A percentile compares a stretch with the other conserved stretches of the same genome.
These are phyloP conservation scores for Penicillium psychrosexuale DNA, from an alignment of 2,329 filamentous ascomycete genomes.

Conservation along the genomic window DNA sequence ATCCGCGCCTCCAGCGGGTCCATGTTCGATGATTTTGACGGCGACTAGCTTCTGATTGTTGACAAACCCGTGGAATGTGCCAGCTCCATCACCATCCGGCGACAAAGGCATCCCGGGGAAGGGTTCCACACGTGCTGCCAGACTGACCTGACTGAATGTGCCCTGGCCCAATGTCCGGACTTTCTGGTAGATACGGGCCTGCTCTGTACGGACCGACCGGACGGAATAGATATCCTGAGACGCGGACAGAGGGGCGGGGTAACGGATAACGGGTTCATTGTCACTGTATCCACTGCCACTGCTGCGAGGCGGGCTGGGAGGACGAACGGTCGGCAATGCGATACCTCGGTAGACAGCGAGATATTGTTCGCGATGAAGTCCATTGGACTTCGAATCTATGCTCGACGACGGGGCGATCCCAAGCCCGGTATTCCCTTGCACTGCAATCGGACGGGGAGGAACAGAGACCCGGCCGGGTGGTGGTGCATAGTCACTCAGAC, in stretches of 20 bases:
- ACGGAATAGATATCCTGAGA: slow-evolving; percentile 67
- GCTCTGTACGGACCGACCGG: slow-evolving; percentile 62
- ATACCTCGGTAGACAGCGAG: slow-evolving; percentile 76
- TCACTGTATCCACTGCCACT: slow-evolving; percentile 56
- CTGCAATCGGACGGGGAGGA: slow-evolving; percentile 67
- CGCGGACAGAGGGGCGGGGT: slow-evolving; percentile 16
- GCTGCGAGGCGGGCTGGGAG: slow-evolving; percentile 78
- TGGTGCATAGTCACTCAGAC: slow-evolving; percentile 82
- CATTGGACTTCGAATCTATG: slow-evolving; percentile 36
- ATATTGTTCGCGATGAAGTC: slow-evolving; percentile 72
- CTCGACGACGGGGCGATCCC: slow-evolving; percentile 50
- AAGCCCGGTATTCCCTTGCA: slow-evolving; percentile 58
- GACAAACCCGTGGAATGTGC: slow-evolving; percentile 26
- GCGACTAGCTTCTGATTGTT: slow-evolving; percentile 82
- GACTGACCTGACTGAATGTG: slow-evolving; percentile 90
- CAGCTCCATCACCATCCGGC: slow-evolving; percentile 8
- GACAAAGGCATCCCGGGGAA: slow-evolving; percentile 38
- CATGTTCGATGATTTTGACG: slow-evolving; percentile 93
- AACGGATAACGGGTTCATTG: slow-evolving; percentile 35
- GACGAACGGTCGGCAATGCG: slow-evolving; percentile 56
- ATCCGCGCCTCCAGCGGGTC: slow-evolving; percentile 86
- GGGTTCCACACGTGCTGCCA: slow-evolving; percentile 75
- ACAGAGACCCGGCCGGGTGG: slow-evolving; percentile 65
- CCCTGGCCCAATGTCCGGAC: slow-evolving; percentile 82
- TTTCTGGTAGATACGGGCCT: slow-evolving; percentile 73